Evolutionary conservation across 768 basidiomycete genomes (phyloP).

Genomic region (Gymnopilus junonius): DNA sequence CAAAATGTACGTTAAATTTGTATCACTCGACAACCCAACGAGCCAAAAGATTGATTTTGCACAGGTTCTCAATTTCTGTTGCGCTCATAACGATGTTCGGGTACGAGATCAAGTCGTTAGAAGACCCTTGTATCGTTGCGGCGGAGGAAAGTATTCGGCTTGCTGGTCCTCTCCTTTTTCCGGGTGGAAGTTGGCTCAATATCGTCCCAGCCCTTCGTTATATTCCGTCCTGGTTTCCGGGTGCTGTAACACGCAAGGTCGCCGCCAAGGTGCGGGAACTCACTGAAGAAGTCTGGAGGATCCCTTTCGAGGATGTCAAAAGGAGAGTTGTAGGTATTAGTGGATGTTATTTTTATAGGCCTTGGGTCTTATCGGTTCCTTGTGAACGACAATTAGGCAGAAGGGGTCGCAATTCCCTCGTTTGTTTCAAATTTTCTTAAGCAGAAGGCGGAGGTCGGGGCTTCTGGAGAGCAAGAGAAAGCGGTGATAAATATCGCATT

Average conservation of each 20-base stretch:
- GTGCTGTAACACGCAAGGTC: neutral
- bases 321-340: neutral
- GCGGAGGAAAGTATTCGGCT: conserved; percentile 9
- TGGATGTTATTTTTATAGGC: neutral
- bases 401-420: neutral
- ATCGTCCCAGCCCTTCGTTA: conserved; percentile 11
- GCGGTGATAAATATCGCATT: conserved; percentile 3
- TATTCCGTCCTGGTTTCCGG: conserved; percentile 13
- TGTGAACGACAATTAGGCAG: neutral
- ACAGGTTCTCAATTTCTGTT: conserved; percentile 12
- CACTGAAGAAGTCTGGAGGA: neutral
- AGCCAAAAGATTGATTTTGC: too few relatives aligned
- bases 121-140: conserved; percentile 8
- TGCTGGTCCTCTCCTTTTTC: conserved; percentile 4
- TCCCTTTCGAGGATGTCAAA: neutral
- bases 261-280: neutral
- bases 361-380: neutral
- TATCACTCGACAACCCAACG: too few relatives aligned
- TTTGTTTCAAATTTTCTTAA: conserved; percentile 1
- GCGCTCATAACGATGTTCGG: conserved; percentile 16
- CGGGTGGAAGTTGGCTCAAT: conserved; percentile 13
- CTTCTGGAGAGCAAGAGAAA: conserved; percentile 1
- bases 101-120: conserved; percentile 9
- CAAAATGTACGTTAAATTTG: conserved; percentile 16
- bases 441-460: neutral